phyloP scores from a whole-genome alignment of 495 filamentous ascomycete genomes.

The Talaromyces borbonicus region DNA sequence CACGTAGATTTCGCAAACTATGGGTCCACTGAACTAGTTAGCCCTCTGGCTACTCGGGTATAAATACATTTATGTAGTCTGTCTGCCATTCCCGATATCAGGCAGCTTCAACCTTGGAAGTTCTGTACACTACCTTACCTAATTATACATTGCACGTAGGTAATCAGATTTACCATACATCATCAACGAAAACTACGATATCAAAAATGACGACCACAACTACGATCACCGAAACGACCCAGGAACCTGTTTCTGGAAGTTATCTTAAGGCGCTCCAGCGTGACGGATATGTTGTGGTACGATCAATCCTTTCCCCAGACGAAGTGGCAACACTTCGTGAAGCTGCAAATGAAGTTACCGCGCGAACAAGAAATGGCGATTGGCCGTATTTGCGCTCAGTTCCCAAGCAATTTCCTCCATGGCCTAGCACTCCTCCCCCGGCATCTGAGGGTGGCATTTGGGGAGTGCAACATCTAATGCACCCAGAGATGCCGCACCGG shows the following conservation, averaged over 20 bases:
- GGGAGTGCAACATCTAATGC: conserved; percentile 76
- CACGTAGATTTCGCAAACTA: too few relatives aligned
- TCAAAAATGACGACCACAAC: neutral
- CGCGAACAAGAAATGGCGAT: conserved; percentile 45
- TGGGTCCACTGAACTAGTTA: too few relatives aligned
- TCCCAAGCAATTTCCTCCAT: conserved; percentile 80
- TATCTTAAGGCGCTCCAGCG: conserved; percentile 34
- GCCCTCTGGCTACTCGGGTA: too few relatives aligned
- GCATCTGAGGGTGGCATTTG: conserved; percentile 58
- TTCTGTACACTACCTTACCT: too few relatives aligned
- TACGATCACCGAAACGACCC: neutral
- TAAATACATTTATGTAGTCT: too few relatives aligned
- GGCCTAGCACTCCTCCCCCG: conserved; percentile 42
- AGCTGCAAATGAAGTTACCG: conserved; percentile 42
- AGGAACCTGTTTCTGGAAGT: neutral
- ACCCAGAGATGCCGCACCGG: conserved; percentile 52
- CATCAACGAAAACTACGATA: neutral
- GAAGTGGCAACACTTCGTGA: conserved; percentile 44
- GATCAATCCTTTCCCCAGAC: conserved; percentile 34
- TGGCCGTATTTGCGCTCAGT: conserved; percentile 78
- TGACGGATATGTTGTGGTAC: conserved; percentile 40
- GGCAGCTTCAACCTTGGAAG: too few relatives aligned
- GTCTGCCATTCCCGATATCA: too few relatives aligned
- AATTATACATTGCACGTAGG: too few relatives aligned
- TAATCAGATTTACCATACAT: neutral